Base-by-base conservation (phyloP, 164 flowering plant species). In the Vitis vinifera region DNA sequence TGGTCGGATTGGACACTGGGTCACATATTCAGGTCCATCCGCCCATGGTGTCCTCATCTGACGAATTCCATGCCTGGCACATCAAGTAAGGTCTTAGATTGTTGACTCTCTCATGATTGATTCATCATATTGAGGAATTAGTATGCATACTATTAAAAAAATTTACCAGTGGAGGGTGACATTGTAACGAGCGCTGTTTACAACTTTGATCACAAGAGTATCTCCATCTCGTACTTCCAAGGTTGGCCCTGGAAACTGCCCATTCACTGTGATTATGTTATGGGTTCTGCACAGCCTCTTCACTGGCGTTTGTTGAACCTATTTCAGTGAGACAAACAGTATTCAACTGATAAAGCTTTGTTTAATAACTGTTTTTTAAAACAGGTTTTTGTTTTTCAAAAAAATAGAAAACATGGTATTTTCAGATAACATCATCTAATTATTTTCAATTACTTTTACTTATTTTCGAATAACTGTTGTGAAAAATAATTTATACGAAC, bases 11-110 rank as follows among this genome's bases (percentile, higher is more conserved):
- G 99, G 97, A 68, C 99, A 94, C 75, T 94, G 99, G 0, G 99
- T 94, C 49, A 94, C 81, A 55, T 74, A 89, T 47, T 78, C 88
- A 1, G 99, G 97, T 10, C 99, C 99, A 68, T 94, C 99, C 3
- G 98, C 99, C 99, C 99, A 94, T 71, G 87, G 95, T 1, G 86
- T 90, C 64, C 97, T 56, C 74, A 90, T 68, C 73, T 92, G 97
- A 10, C 90, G 82, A 44, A 94, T 63, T 51, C 98, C 98, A 71
- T 94, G 94, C 94, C 94, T 85, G 78, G 67, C 10, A 1, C n/a
- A 63, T 29, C 11, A 29, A 4, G 51, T 17, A 62, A 67, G 59
- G 2, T 49, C 5, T 62, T 37, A 37, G 44, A 37, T 6, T 37
- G 44, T 37, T 37, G 44, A 3, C 44, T 37, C 1, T 37, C 44